Conservation (phyloP, 2,329 filamentous ascomycete genomes). For the Chrysoporthe puriensis region DNA sequence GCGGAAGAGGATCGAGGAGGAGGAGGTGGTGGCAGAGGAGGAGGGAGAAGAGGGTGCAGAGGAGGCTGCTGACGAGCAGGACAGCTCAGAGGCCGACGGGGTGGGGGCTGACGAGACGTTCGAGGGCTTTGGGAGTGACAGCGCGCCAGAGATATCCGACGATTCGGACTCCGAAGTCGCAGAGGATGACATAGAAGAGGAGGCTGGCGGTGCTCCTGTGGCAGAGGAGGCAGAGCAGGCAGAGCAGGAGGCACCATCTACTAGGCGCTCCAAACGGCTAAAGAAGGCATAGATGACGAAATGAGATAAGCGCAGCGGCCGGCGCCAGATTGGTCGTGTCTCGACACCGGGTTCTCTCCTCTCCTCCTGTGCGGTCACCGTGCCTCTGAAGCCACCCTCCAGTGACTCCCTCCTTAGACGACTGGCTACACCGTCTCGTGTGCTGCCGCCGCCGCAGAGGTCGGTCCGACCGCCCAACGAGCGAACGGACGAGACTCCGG, state of each 20-base stretch:
- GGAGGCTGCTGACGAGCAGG: constrained; percentile 38
- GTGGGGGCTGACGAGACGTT: constrained; percentile 44
- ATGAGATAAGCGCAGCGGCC: background rate
- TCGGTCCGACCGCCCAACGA: background rate
- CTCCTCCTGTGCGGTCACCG: background rate
- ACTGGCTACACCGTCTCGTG: background rate
- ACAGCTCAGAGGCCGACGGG: constrained; percentile 29
- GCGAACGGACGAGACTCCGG: background rate
- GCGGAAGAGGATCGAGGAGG: constrained; percentile 63
- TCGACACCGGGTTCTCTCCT: background rate
- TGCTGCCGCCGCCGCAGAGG: background rate
- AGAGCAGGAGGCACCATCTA: constrained; percentile 2
- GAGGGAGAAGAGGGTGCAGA: constrained; percentile 31
- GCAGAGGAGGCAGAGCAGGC: constrained; percentile 1
- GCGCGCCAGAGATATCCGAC: constrained; percentile 38
- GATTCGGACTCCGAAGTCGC: constrained; percentile 28
- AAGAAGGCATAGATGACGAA: constrained; percentile 9
- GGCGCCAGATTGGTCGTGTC: background rate
- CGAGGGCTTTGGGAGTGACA: constrained; percentile 53
- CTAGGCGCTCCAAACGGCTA: constrained; percentile 14
- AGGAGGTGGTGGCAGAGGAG: constrained; percentile 35
- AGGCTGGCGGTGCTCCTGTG: constrained; percentile 20
- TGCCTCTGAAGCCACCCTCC: background rate
- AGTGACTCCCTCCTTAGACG: no score
- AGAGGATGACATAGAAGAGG: constrained; percentile 29